Percentiles rank a stretch among this genome's conserved stretches.
Evolutionary conservation across 345 rosid genomes (phyloP).

Genomic region (Lepidium aucheri): DNA sequence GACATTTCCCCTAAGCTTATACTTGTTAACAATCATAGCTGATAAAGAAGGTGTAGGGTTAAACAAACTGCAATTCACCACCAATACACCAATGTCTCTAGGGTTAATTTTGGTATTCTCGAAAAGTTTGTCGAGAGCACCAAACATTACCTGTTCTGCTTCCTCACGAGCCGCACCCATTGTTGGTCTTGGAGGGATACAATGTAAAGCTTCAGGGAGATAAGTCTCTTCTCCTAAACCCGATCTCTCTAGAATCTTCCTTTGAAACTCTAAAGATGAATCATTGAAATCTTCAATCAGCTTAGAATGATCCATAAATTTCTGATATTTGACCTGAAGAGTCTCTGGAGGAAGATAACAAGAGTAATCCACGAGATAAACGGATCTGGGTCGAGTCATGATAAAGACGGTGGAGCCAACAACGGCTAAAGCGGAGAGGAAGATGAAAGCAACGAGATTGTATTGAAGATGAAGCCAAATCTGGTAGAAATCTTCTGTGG

Average conservation of each 20-base stretch:
- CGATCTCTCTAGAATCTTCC: constrained; percentile 71
- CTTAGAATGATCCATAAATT: constrained; percentile 72
- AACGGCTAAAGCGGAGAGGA: constrained; percentile 52
- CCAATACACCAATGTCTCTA: constrained; percentile 78
- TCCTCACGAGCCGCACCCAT: constrained; percentile 85
- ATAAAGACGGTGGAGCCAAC: constrained; percentile 65
- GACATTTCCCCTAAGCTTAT: constrained; percentile 68
- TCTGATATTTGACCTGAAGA: constrained; percentile 43
- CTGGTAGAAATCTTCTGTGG: constrained; percentile 53
- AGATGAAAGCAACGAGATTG: constrained; percentile 62
- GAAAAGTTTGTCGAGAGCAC: constrained; percentile 64
- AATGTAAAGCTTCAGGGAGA: constrained; percentile 73
- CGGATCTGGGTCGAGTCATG: constrained; percentile 81
- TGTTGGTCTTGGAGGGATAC: constrained; percentile 69
- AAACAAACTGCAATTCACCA: constrained; percentile 85
- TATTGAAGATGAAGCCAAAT: constrained; percentile 84
- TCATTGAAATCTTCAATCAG: constrained; percentile 69
- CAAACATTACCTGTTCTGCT: constrained; percentile 92
- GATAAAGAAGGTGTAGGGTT: constrained; percentile 91
- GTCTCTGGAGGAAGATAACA: constrained; percentile 66
- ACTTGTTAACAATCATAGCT: constrained; percentile 84
- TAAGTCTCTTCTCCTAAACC: constrained; percentile 94
- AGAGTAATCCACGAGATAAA: constrained; percentile 65
- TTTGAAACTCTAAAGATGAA: constrained; percentile 74
- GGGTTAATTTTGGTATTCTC: constrained; percentile 61